A percentile compares a stretch with the other conserved stretches of the same genome.
Conservation (phyloP, 805 yeast species). For the Candida insectalens region DNA sequence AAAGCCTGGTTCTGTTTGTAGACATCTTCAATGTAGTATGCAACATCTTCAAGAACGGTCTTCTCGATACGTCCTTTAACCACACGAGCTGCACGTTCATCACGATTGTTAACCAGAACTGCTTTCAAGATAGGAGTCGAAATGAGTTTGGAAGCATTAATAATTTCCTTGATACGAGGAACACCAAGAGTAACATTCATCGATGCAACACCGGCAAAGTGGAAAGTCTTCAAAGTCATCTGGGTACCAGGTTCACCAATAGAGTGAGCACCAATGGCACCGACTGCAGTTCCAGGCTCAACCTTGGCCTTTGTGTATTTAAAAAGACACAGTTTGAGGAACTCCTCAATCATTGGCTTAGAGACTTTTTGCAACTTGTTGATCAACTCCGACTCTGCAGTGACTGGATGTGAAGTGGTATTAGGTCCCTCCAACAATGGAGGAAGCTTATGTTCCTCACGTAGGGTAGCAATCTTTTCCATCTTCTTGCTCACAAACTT, state of each 20-base stretch:
- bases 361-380: slow-evolving; percentile 64
- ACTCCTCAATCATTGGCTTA: slow-evolving; percentile 45
- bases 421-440: slow-evolving; percentile 31
- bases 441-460: slow-evolving; percentile 41
- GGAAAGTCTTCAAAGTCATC: slow-evolving; percentile 73
- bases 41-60: slow-evolving; percentile 78
- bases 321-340: slow-evolving; percentile 64
- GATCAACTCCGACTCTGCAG: slow-evolving; percentile 34
- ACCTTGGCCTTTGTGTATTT: slow-evolving; percentile 87
- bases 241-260: slow-evolving; percentile 99
- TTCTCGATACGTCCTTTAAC: slow-evolving; percentile 97
- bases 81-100: slow-evolving; percentile 96
- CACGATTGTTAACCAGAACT: slow-evolving; percentile 81
- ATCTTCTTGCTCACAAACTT: slow-evolving; percentile 55
- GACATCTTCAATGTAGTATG: slow-evolving; percentile 87
- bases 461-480: slow-evolving; percentile 38
- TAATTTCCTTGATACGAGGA: slow-evolving; percentile 98
- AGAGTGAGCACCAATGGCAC: slow-evolving; percentile 98
- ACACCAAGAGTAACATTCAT: slow-evolving; percentile 99
- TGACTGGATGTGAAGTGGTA: slow-evolving; percentile 13
- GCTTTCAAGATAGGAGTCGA: slow-evolving; percentile 97
- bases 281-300: slow-evolving; percentile 99
- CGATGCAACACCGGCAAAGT: slow-evolving; percentile 98
- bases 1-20: slow-evolving; percentile 72
- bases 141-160: slow-evolving; percentile 90